These are phyloP conservation scores for Tylopilus sp. DNA, from an alignment of 768 basidiomycete species.

Conservation along the genomic window DNA sequence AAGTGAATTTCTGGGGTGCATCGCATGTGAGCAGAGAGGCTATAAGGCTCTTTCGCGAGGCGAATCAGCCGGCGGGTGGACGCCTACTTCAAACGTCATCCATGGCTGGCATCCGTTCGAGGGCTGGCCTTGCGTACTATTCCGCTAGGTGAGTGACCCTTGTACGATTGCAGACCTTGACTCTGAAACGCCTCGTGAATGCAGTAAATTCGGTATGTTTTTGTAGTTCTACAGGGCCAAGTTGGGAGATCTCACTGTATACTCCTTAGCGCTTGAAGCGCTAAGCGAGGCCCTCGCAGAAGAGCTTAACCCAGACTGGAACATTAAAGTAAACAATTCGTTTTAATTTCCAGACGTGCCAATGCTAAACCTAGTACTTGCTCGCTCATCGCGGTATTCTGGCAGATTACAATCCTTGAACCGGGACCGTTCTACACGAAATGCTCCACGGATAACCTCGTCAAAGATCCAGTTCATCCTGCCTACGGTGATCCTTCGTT, in stretches of 20 bases:
- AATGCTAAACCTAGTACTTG: too few relatives aligned
- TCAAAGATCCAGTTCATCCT: not conserved
- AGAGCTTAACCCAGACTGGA: slow-evolving; percentile 21
- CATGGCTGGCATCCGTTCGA: slow-evolving; percentile 21
- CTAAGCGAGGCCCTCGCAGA: slow-evolving; percentile 11
- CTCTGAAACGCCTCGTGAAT: not conserved
- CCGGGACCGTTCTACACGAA: not conserved
- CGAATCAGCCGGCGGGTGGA: slow-evolving; percentile 34
- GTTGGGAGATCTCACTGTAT: not conserved
- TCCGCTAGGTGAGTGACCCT: slow-evolving; percentile 16
- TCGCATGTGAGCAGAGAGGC: slow-evolving; percentile 38
- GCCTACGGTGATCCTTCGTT: not conserved
- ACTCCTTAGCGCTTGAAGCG: slow-evolving; percentile 11
- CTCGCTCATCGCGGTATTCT: too few relatives aligned
- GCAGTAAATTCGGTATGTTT: slow-evolving; percentile 16
- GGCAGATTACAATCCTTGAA: slow-evolving; percentile 5
- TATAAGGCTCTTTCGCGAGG: slow-evolving; percentile 21
- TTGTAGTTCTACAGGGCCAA: not conserved
- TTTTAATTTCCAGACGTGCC: too few relatives aligned
- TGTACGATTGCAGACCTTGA: not conserved
- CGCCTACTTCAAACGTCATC: slow-evolving; percentile 33
- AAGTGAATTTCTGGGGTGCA: slow-evolving; percentile 46
- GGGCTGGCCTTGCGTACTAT: slow-evolving; percentile 12
- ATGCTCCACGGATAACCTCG: not conserved
- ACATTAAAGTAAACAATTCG: slow-evolving; percentile 13